Evolutionary conservation across 176 grass and related monocot genomes (phyloP).

Genomic region (Triticum aestivum): IWGSC_CS_RefSeq_v2.1 NC_057803.1:120036990-120037489

Average conservation of each 20-base stretch:
- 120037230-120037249: conserved; percentile 80
- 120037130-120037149: neutral
- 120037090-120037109: neutral
- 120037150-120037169: neutral
- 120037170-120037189: conserved; percentile 70
- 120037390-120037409: conserved; percentile 70
- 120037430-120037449: conserved; percentile 64
- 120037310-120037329: conserved; percentile 92
- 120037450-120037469: conserved; percentile 19
- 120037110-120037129: neutral
- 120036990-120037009: neutral
- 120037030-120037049: neutral
- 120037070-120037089: neutral
- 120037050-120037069: neutral
- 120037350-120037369: conserved; percentile 86
- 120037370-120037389: conserved; percentile 82
- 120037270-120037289: conserved; percentile 79
- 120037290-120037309: conserved; percentile 82
- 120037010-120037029: neutral
- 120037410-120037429: conserved; percentile 71
- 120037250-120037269: conserved; percentile 80
- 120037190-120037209: conserved; percentile 95
- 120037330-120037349: conserved; percentile 82
- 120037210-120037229: conserved; percentile 66
- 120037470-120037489: conserved; percentile 10